Evolutionary conservation across 208 protist species (phyloP).

Genomic region (Trypanosoma melophagium): DNA sequence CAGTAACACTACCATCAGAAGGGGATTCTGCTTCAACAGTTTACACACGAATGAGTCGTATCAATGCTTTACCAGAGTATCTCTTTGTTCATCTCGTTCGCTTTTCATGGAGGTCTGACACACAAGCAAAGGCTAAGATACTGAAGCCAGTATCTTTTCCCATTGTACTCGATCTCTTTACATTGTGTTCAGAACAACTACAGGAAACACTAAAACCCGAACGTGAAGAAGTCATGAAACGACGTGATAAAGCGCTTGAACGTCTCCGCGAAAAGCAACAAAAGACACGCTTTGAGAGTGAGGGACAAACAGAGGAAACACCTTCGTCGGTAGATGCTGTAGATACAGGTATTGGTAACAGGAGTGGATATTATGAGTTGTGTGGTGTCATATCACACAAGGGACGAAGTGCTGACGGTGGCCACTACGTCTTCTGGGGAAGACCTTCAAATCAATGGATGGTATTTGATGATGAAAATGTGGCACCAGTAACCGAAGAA

Average conservation of each 20-base stretch:
- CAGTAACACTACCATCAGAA: conserved; percentile 50
- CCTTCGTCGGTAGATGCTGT: not conserved
- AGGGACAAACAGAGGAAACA: conserved; percentile 17
- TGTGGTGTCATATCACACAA: conserved; percentile 91
- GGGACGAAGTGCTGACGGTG: conserved; percentile 82
- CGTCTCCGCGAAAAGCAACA: conserved; percentile 22
- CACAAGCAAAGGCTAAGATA: conserved; percentile 85
- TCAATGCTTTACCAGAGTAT: conserved; percentile 76
- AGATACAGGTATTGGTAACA: conserved; percentile 35
- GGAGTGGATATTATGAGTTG: conserved; percentile 88
- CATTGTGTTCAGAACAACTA: conserved; percentile 58
- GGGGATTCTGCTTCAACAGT: conserved; percentile 45
- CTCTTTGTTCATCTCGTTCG: conserved; percentile 89
- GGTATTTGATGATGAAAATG: conserved; percentile 74
- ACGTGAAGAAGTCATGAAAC: conserved; percentile 40
- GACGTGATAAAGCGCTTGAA: conserved; percentile 63
- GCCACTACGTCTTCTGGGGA: conserved; percentile 93
- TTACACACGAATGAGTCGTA: conserved; percentile 48
- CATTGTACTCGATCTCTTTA: conserved; percentile 58
- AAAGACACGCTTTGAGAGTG: conserved; percentile 25
- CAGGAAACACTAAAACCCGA: conserved; percentile 38
- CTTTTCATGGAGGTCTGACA: conserved; percentile 87
- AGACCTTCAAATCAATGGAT: conserved; percentile 68
- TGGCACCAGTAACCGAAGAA: conserved; percentile 68
- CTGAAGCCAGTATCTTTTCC: conserved; percentile 85